Conservation (phyloP, 75 land plant species). For the Sequoia sempervirens region DNA sequence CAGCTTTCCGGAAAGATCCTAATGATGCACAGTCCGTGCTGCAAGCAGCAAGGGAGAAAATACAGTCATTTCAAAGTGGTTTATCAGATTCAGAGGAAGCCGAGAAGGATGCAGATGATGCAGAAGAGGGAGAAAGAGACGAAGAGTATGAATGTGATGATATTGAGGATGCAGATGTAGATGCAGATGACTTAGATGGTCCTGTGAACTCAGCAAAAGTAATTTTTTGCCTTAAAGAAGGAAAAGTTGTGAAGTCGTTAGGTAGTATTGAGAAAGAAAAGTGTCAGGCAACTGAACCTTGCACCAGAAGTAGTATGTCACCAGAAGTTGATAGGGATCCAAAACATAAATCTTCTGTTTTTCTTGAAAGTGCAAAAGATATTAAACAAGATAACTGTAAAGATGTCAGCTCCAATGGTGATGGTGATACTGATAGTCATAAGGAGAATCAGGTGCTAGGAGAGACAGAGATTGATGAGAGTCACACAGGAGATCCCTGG, state of each 20-base stretch:
- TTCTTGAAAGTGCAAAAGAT: constrained; percentile 13
- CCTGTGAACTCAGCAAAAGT: constrained; percentile 13
- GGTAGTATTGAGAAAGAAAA: constrained; percentile 9
- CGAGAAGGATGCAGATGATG: constrained; percentile 57
- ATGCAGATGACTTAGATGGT: constrained; percentile 40
- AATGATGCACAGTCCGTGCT: constrained; percentile 83
- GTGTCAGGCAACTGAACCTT: neutral
- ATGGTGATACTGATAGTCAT: constrained; percentile 5
- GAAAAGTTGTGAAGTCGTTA: neutral
- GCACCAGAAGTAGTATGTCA: constrained; percentile 8
- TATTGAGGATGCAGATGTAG: constrained; percentile 76
- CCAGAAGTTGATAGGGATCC: constrained; percentile 9
- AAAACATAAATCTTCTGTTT: constrained; percentile 14
- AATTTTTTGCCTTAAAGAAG: constrained; percentile 8
- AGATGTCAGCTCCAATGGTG: constrained; percentile 11
- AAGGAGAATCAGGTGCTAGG: constrained; percentile 18
- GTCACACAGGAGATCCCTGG: constrained; percentile 82
- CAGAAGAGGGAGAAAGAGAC: constrained; percentile 71
- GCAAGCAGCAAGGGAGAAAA: constrained; percentile 74
- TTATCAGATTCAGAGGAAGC: constrained; percentile 57
- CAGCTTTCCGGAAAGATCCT: constrained; percentile 81
- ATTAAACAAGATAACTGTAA: constrained; percentile 10
- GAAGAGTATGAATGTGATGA: constrained; percentile 81
- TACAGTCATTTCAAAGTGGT: constrained; percentile 64
- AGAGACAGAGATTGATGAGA: constrained; percentile 86